These are phyloP conservation scores for Salix dunnii DNA, from an alignment of 345 rosid species.

Conservation along the genomic window DNA sequence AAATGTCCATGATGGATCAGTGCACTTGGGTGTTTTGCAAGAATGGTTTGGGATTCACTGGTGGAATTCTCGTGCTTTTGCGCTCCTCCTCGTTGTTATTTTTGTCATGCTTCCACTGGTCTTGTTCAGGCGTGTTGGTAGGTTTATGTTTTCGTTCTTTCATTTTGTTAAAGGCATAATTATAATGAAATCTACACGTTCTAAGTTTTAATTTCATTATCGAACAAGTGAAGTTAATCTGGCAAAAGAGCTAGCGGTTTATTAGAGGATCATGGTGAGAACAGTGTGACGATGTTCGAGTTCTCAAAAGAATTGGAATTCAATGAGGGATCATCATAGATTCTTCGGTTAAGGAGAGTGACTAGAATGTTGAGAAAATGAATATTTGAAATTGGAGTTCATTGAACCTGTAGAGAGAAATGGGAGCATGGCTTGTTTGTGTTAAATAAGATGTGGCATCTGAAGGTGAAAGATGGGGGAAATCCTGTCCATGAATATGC, in stretches of 20 bases:
- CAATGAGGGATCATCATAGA: neutral
- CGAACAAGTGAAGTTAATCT: neutral
- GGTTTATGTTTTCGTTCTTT: constrained; percentile 7
- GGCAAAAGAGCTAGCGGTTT: neutral
- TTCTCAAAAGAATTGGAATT: neutral
- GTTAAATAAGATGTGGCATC: neutral
- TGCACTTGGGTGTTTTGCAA: constrained; percentile 75
- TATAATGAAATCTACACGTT: neutral
- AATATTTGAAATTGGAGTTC: neutral
- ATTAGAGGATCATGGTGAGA: neutral
- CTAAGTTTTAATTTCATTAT: neutral
- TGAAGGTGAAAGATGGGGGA: neutral
- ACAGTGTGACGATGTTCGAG: neutral
- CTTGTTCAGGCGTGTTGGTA: constrained; percentile 58
- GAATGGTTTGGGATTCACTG: constrained; percentile 84
- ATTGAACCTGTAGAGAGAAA: neutral
- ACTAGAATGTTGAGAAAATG: neutral
- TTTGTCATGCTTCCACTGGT: constrained; percentile 68
- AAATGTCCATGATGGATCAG: constrained; percentile 43
- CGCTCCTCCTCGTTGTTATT: constrained; percentile 48
- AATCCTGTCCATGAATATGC: neutral
- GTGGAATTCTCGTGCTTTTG: constrained; percentile 77
- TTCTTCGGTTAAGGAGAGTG: neutral
- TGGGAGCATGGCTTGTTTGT: neutral
- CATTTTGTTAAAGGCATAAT: neutral